Evolutionary conservation across 2,329 filamentous ascomycete species (phyloP), one percentile per base, ranked within the genome.

Genomic region (Plenodomus tracheiphilus): DNA sequence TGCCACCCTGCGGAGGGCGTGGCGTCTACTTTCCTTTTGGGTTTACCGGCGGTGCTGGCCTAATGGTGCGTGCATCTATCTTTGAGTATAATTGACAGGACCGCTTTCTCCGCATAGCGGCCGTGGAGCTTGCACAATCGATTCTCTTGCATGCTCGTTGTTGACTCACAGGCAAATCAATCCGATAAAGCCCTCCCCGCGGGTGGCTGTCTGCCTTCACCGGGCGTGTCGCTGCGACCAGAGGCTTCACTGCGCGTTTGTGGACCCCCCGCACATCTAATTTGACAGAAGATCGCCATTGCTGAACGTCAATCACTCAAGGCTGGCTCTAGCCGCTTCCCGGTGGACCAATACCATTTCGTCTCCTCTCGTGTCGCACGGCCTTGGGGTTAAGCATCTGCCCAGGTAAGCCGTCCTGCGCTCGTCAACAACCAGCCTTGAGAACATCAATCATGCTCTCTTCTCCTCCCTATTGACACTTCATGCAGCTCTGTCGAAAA

Each of bases 1-100:
- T 47, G 44, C 58, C 59, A 48, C 52, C 48, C 51, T 62, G 47
- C 46, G 52, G 48, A 47, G 46, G 49, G 53, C 58, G 54, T 61
- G 58, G 50, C 59, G 54, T 56, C 55, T 56, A 55, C 62, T 63
- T 55, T 53, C 54, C 44, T 55, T 61, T 64, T 55, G 56, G 54
- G 16, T 44, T 52, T 48, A 30, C 47, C 55, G 45, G 54, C 58
- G 54, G 54, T 48, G 41, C 62, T 56, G 58, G 55, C 64, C 64
- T 58, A 62, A 35, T 69, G 67, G 67, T 69, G 56, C 65, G 69
- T 72, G 68, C 68, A 62, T 54, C 45, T 48, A 48, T 56, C 47
- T 53, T 58, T 47, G 35, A 50, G 51, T 59, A 58, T 59, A 64
- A 62, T 59, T 61, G 50, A 62, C 59, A 53, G 50, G 47, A 48